Evolutionary conservation across 2,329 filamentous ascomycete species (phyloP).

Genomic region (Botrytis medusae): DNA sequence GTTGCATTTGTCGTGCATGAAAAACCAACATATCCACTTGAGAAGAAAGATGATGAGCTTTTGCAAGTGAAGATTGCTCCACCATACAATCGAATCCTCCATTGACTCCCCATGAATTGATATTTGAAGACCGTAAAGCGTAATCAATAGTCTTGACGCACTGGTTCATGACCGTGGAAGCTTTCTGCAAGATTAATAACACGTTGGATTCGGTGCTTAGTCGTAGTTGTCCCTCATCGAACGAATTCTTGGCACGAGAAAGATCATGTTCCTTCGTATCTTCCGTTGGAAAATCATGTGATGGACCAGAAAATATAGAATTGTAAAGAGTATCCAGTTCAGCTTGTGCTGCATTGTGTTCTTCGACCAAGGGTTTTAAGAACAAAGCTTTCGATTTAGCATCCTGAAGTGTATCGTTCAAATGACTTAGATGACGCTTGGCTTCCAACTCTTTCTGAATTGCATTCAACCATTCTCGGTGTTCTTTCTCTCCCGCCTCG

Average conservation of each 20-base stretch:
- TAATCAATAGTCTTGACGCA: conserved; percentile 44
- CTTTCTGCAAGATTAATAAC: conserved; percentile 43
- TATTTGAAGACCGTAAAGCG: conserved; percentile 44
- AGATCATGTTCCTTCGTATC: conserved; percentile 47
- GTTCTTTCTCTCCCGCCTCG: conserved; percentile 51
- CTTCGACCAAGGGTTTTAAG: conserved; percentile 43
- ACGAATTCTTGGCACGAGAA: conserved; percentile 40
- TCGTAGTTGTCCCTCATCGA: conserved; percentile 42
- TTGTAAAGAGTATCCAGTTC: conserved; percentile 53
- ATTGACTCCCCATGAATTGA: conserved; percentile 49
- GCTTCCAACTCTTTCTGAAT: conserved; percentile 48
- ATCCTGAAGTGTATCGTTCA: conserved; percentile 44
- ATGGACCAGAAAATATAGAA: conserved; percentile 52
- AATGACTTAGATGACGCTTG: conserved; percentile 32
- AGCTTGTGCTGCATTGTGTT: conserved; percentile 45
- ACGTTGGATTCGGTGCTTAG: conserved; percentile 46
- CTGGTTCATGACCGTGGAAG: conserved; percentile 41
- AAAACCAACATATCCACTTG: conserved; percentile 44
- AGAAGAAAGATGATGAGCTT: conserved; percentile 55
- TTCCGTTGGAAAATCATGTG: conserved; percentile 52
- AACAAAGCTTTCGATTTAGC: conserved; percentile 42
- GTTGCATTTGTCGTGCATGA: conserved; percentile 45
- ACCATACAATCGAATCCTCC: conserved; percentile 38
- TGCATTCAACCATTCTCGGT: conserved; percentile 54
- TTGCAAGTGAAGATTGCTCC: conserved; percentile 45